phyloP scores from a whole-genome alignment of 192 early-diverging fungal genomes.

The Coemansia sp. region DNA sequence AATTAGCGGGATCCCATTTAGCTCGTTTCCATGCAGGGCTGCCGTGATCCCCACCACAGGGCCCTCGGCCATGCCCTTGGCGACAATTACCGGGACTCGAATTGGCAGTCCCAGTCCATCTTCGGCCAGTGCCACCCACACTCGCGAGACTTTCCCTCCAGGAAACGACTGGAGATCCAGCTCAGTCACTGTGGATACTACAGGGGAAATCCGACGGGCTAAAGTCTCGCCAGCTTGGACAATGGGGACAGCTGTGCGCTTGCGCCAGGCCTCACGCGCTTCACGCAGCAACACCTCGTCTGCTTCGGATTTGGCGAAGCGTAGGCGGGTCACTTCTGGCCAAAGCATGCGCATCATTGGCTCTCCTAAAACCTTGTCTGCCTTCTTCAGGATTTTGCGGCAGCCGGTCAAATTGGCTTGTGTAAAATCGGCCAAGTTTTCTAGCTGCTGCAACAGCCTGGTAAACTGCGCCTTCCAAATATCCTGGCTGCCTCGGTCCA shows the following conservation, averaged over 20 bases:
- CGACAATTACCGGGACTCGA: constrained; percentile 74
- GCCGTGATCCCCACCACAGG: constrained; percentile 71
- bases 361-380: constrained; percentile 50
- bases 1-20: constrained; percentile 89
- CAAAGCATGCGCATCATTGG: constrained; percentile 53
- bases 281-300: constrained; percentile 56
- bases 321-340: constrained; percentile 51
- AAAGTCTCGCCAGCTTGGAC: constrained; percentile 3
- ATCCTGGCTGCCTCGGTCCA: constrained; percentile 1
- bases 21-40: constrained; percentile 87
- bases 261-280: constrained; percentile 53
- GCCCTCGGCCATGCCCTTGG: constrained; percentile 61
- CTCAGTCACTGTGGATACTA: constrained; percentile 47
- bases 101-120: constrained; percentile 61
- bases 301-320: constrained; percentile 58
- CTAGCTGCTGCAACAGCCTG: constrained; percentile 24
- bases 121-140: constrained; percentile 65
- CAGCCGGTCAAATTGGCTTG: constrained; percentile 61
- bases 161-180: constrained; percentile 58
- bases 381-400: constrained; percentile 66
- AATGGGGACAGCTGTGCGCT: constrained; percentile 17
- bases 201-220: constrained; percentile 2
- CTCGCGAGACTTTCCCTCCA: constrained; percentile 55
- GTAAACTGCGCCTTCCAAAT: constrained; percentile 27
- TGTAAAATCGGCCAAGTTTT: constrained; percentile 52